Evolutionary conservation across 768 basidiomycete genomes (phyloP).

Genomic region (Paxillus rubicundulus): DNA sequence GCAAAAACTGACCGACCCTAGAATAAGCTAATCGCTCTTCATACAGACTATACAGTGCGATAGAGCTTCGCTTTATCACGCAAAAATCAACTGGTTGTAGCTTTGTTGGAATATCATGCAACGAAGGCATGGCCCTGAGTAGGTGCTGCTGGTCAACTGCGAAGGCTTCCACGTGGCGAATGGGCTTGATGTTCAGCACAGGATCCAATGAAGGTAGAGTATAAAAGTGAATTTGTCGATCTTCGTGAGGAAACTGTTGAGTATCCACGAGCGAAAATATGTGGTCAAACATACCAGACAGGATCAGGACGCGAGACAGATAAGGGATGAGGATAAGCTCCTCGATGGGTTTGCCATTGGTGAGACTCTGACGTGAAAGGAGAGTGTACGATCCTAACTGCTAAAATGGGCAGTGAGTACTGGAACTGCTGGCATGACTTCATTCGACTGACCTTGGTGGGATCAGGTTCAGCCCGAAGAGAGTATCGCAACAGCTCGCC

Average conservation of each 20-base stretch:
- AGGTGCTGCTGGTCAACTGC: slow-evolving; percentile 80
- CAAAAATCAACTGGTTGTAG: slow-evolving; percentile 65
- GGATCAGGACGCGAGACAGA: slow-evolving; percentile 69
- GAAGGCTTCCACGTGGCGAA: slow-evolving; percentile 77
- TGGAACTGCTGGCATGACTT: neutral
- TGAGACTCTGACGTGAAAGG: slow-evolving; percentile 65
- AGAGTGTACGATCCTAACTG: slow-evolving; percentile 63
- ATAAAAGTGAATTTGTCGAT: slow-evolving; percentile 73
- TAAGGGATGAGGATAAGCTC: slow-evolving; percentile 78
- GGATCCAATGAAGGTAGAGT: slow-evolving; percentile 78
- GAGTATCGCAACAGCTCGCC: slow-evolving; percentile 82
- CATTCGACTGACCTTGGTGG: slow-evolving; percentile 41
- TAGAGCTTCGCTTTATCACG: slow-evolving; percentile 63
- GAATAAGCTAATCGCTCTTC: slow-evolving; percentile 61
- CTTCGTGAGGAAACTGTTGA: slow-evolving; percentile 27
- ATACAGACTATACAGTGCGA: slow-evolving; percentile 59
- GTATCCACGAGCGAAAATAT: neutral
- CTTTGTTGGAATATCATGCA: slow-evolving; percentile 36
- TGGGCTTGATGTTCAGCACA: slow-evolving; percentile 64
- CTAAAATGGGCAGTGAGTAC: slow-evolving; percentile 4
- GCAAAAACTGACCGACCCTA: slow-evolving; percentile 43
- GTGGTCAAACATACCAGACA: slow-evolving; percentile 57
- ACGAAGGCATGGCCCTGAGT: slow-evolving; percentile 44
- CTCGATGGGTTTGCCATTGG: slow-evolving; percentile 70
- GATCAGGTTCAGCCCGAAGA: slow-evolving; percentile 53